phyloP scores from a whole-genome alignment of 192 early-diverging fungal species.

The Podila minutissima region DNA sequence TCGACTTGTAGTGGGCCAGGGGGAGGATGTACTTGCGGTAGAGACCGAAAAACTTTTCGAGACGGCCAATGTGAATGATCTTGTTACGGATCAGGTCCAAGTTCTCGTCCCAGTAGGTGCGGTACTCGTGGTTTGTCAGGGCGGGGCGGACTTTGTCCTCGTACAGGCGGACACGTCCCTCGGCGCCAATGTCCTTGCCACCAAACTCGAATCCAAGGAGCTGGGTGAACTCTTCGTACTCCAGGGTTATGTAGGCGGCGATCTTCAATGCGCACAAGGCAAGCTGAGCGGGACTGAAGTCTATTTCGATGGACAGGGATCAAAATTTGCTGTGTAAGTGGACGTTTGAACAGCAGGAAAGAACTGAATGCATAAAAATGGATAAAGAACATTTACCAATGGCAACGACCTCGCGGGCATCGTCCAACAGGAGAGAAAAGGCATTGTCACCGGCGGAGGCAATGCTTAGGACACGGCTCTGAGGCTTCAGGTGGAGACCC shows the following conservation, averaged over 20 bases:
- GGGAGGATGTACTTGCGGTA: conserved; percentile 43
- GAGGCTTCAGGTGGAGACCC: conserved; percentile 35
- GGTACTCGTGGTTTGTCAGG: conserved; percentile 24
- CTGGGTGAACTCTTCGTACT: conserved; percentile 39
- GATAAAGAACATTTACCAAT: conserved; percentile 19
- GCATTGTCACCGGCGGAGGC: conserved; percentile 51
- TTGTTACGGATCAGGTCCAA: conserved; percentile 40
- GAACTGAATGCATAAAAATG: neutral
- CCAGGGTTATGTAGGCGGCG: conserved; percentile 43
- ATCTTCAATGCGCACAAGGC: conserved; percentile 45
- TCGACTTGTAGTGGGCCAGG: conserved; percentile 29
- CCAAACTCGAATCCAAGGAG: conserved; percentile 42
- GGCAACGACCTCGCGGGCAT: conserved; percentile 41
- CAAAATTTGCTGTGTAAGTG: neutral
- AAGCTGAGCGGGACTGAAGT: conserved; percentile 46
- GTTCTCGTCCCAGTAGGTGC: conserved; percentile 46
- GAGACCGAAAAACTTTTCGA: conserved; percentile 42
- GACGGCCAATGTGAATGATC: conserved; percentile 49
- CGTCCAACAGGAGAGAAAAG: conserved; percentile 40
- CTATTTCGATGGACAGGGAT: neutral
- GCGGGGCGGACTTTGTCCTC: conserved; percentile 37
- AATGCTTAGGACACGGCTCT: conserved; percentile 49
- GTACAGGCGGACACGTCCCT: conserved; percentile 36
- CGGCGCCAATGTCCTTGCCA: conserved; percentile 32
- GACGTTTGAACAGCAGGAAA: neutral